Base-by-base conservation (phyloP, 2,329 filamentous ascomycete species). In the Nannizzia gypsea region DNA sequence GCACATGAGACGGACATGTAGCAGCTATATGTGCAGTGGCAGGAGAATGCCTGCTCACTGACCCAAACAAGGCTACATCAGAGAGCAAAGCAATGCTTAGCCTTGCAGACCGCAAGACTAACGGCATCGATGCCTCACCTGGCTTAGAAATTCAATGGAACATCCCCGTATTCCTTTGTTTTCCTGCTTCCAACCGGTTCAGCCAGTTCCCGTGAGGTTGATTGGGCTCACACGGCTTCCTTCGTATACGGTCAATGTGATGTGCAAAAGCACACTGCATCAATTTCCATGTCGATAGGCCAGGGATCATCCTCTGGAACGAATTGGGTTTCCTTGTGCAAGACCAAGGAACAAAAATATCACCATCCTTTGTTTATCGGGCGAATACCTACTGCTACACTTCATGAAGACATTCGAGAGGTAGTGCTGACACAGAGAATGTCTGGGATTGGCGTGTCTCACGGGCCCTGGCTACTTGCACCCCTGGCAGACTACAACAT, bases 401-500 rank as follows among this genome's bases (percentile, higher is more conserved):
- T 28, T 31, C 22, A 52, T 5, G 48, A 6, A 17, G n/a, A 42
- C 38, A n/a, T n/a, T n/a, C 15, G 6, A 42, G 31, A 26, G 44
- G 44, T 52, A 31, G 48, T 52, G 48, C 48, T 52, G 48, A 52
- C 48, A 31, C 48, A 4, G 48, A 31, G 26, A 28, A 15, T 11
- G 48, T 13, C 48, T 8, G 24, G 48, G 48, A n/a, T 52, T 52
- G 48, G 48, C 48, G 22, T 50, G 44, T 20, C 44, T 44, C 40
- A 44, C 2, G 40, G 17, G 20, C 42, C 42, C 42, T 46, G 6
- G 38, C 11, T 28, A 15, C 31, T 11, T 31, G 48, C 22, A 52
- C n/a, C 48, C 48, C 48, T 52, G 48, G 22, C 48, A 26, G 48
- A 42, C 48, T 31, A 52, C 48, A 52, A 52, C 48, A n/a, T 26